These are phyloP conservation scores for Beauveria rudraprayagi DNA, from an alignment of 2,329 filamentous ascomycete genomes.

Conservation along the genomic window DNA sequence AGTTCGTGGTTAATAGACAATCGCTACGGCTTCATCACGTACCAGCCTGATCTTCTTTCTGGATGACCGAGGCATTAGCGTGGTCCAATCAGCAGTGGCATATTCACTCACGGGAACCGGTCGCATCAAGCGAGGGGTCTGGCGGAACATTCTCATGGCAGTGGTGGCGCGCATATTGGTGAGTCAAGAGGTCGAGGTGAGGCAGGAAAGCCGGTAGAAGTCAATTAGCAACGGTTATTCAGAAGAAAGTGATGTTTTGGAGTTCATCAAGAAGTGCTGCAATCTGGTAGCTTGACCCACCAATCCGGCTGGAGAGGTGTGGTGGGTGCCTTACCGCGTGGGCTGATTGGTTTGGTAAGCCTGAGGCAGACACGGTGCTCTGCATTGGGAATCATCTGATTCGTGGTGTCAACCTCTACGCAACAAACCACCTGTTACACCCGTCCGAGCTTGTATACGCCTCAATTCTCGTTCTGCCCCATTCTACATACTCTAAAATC, in stretches of 20 bases:
- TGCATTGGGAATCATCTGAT: conserved; percentile 33
- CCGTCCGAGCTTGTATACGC: conserved; percentile 25
- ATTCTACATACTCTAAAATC: conserved; percentile 20
- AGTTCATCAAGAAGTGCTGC: conserved; percentile 27
- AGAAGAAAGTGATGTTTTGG: conserved; percentile 10
- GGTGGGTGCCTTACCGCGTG: conserved; percentile 28
- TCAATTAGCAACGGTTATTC: conserved; percentile 12
- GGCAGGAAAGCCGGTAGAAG: conserved; percentile 18
- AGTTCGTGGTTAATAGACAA: conserved; percentile 5
- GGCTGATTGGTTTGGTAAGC: conserved; percentile 20
- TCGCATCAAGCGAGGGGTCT: conserved; percentile 57
- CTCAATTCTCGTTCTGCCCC: conserved; percentile 23
- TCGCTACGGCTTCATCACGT: conserved; percentile 31
- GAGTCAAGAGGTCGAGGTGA: conserved; percentile 20
- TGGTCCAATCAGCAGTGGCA: conserved; percentile 13
- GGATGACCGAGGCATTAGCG: conserved; percentile 22
- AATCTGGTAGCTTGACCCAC: conserved; percentile 26
- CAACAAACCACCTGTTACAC: conserved; percentile 26
- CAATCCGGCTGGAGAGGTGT: conserved; percentile 17
- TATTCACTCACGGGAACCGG: conserved; percentile 58
- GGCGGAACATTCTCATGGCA: conserved; percentile 59
- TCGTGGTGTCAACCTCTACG: conserved; percentile 29
- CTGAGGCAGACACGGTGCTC: conserved; percentile 31
- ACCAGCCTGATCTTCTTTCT: conserved; percentile 63
- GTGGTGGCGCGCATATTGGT: conserved; percentile 57